Base-by-base conservation (phyloP, 1,284 basidiomycete species). In the Agroathelia rolfsii region DNA sequence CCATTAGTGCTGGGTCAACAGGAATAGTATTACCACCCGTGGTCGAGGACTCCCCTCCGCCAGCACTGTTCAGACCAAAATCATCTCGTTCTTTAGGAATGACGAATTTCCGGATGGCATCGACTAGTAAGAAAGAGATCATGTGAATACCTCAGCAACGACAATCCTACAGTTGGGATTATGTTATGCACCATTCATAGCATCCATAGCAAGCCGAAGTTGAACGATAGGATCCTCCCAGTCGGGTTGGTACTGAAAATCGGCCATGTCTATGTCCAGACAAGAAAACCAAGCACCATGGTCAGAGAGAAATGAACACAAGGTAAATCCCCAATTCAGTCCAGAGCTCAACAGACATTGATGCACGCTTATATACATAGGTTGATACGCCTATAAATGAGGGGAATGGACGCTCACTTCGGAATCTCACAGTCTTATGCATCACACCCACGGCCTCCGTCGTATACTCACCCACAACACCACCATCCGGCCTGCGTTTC, bases 111-210 rank as follows among this genome's bases (percentile, higher is more conserved):
- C 69, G 61, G 19, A 93, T 73, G 9, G 71, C 65, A 35, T 89
- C 75, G 32, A 84, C 88, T 90, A 35, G 5, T 19, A 28, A 17
- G 10, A 17, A 16, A 12, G 3, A n/a, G 3, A 3, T 2, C 2
- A 10, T 21, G 13, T 17, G 19, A 16, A 17, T 5, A 7, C 12
- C n/a, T 17, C n/a, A n/a, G n/a, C n/a, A n/a, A n/a, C n/a, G n/a
- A n/a, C n/a, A n/a, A n/a, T n/a, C n/a, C n/a, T n/a, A n/a, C n/a
- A n/a, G n/a, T n/a, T n/a, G n/a, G n/a, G n/a, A n/a, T n/a, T n/a
- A n/a, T n/a, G n/a, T n/a, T n/a, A n/a, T n/a, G n/a, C 49, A 92
- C 90, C 82, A 48, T 95, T 80, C 64, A 93, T 74, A 3, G 64
- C 62, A 28, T 76, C 68, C 71, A 95, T 80, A 0, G 84, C 73